Base-by-base conservation (phyloP, 371 early-diverging fungal species). In the Mucor piriformis region DNA sequence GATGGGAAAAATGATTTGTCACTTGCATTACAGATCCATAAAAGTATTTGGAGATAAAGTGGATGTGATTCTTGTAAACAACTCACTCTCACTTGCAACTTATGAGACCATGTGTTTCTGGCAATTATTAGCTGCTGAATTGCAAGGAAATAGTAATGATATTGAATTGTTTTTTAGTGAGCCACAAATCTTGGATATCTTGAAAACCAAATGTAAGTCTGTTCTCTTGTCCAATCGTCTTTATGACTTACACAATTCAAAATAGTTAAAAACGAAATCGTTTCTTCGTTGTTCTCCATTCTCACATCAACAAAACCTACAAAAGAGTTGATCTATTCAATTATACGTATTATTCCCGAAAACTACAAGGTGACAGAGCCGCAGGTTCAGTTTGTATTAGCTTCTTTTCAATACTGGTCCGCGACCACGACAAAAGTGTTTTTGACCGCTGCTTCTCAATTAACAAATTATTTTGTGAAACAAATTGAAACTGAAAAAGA, bases 51-150 rank as follows among this genome's bases (percentile, higher is more conserved):
- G 73, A 4, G 67, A 68, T 8, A 12, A n/a, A 3, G 23, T 69
- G 8, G 48, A 61, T 33, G 37, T 43, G 2, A 7, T n/a, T 3
- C 51, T 60, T 25, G 23, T 70, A 21, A 53, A 58, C 50, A 54
- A 42, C 20, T 65, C 69, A 3, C 25, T 65, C 3, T 15, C 23
- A 16, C 33, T 67, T 20, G 56, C 65, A 15, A 40, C 66, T 0
- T 70, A 63, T 47, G 72, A 72, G 38, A 57, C 66, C 2, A 53
- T 54, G 20, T 59, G 50, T 23, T 35, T 61, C 10, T 76, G 76
- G 76, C 73, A 72, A 20, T 25, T 76, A 15, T 15, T 76, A 15
- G 50, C 66, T 15, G 68, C 73, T 32, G 76, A 76, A 44, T 21
- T 76, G 11, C 68, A 63, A 50, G 70, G 69, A 12, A 56, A 46